phyloP scores from a whole-genome alignment of 768 basidiomycete species.

The Suillus occidentalis region DNA sequence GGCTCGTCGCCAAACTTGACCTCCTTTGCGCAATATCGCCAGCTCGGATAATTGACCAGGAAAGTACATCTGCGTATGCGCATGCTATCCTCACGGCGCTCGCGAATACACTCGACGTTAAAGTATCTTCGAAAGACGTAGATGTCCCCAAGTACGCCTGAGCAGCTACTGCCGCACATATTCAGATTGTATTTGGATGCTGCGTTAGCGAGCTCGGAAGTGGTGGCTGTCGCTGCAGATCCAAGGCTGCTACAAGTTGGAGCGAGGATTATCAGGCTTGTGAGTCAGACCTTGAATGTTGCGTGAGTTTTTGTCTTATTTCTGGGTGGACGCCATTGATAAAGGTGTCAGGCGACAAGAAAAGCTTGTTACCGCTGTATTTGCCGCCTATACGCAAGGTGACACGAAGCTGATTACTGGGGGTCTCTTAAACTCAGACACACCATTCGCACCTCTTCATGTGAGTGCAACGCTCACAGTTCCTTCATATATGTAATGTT shows the following conservation, averaged over 20 bases:
- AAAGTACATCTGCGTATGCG: slow-evolving; percentile 78
- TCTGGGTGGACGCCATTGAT: slow-evolving; percentile 6
- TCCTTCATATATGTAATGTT: slow-evolving; percentile 1
- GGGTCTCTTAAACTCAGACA: slow-evolving; percentile 46
- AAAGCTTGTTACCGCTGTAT: slow-evolving; percentile 46
- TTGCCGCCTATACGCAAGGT: slow-evolving; percentile 41
- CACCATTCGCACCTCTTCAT: slow-evolving; percentile 48
- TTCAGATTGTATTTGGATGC: slow-evolving; percentile 62
- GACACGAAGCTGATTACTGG: slow-evolving; percentile 50
- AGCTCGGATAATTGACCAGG: slow-evolving; percentile 37
- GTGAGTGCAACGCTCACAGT: slow-evolving; percentile 35
- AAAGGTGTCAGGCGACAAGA: slow-evolving; percentile 54
- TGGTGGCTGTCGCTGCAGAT: slow-evolving; percentile 35
- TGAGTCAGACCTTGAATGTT: slow-evolving; percentile 61
- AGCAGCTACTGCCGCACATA: slow-evolving; percentile 69
- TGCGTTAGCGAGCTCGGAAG: slow-evolving; percentile 27
- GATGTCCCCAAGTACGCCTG: slow-evolving; percentile 84
- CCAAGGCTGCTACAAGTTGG: slow-evolving; percentile 40
- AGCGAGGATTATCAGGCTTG: slow-evolving; percentile 62
- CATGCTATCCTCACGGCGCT: slow-evolving; percentile 80
- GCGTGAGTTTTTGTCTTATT: slow-evolving; percentile 52
- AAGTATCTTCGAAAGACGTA: slow-evolving; percentile 52
- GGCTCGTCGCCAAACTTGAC: slow-evolving; percentile 76
- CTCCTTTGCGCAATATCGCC: slow-evolving; percentile 49
- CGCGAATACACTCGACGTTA: slow-evolving; percentile 54